Evolutionary conservation across 345 rosid species (phyloP).

Genomic region (Cochlearia excelsa): DNA sequence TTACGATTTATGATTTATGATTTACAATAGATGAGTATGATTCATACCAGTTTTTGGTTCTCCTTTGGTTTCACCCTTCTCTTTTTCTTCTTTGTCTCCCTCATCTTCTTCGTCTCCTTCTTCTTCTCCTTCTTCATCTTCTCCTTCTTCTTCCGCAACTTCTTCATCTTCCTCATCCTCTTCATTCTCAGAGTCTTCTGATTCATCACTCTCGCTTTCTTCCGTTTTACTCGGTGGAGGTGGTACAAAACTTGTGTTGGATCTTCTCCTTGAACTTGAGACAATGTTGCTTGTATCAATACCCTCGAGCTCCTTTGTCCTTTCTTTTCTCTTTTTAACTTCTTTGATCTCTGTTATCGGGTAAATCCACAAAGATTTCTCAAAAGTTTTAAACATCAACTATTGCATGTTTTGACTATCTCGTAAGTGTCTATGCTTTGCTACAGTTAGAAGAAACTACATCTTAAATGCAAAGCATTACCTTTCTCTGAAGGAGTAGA

Average conservation of each 20-base stretch:
- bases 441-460: background rate
- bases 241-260: slow-evolving; percentile 53
- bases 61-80: slow-evolving; percentile 11
- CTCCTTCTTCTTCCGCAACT: slow-evolving; percentile 32
- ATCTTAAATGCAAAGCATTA: slow-evolving; percentile 21
- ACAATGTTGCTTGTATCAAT: slow-evolving; percentile 85
- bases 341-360: slow-evolving; percentile 69
- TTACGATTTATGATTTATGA: no score
- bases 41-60: slow-evolving; percentile 21
- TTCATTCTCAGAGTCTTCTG: slow-evolving; percentile 38
- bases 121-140: slow-evolving; percentile 32
- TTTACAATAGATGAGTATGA: background rate
- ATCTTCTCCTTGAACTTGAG: slow-evolving; percentile 75
- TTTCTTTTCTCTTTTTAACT: slow-evolving; percentile 68
- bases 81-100: background rate
- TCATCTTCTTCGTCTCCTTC: slow-evolving; percentile 35
- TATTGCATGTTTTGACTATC: background rate
- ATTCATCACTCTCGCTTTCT: slow-evolving; percentile 48
- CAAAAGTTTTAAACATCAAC: slow-evolving; percentile 1
- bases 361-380: background rate
- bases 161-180: slow-evolving; percentile 38
- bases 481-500: slow-evolving; percentile 82
- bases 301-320: slow-evolving; percentile 84
- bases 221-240: slow-evolving; percentile 62
- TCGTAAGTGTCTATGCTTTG: background rate